Evolutionary conservation across 352 stramenopile genomes (phyloP), one percentile per base, ranked within the genome.

Genomic region (Phytopythium oedochilum): DNA sequence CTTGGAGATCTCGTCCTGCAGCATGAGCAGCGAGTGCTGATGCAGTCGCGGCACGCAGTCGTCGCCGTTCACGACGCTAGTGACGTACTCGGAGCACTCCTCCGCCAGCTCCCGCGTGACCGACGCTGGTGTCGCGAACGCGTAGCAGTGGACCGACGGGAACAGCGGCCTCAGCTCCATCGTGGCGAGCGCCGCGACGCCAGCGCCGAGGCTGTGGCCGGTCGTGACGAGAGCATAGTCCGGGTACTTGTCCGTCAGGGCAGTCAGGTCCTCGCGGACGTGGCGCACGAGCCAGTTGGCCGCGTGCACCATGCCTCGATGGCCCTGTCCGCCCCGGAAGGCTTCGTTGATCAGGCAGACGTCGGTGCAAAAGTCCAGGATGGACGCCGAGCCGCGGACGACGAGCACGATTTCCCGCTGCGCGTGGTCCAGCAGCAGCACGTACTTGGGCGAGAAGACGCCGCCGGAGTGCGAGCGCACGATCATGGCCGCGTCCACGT

Each of bases 341-440:
- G 81, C 69, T 58, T 92, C 83, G 56, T 88, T 89, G 43, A 85
- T 64, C 40, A 94, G 70, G 55, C 79, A 90, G 39, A 94, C 47
- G 36, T 94, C 83, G 2, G 82, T 94, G 54, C 76, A 88, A 50
- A 94, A 94, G 59, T 94, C 83, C 48, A 92, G 57, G 32, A 94
- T 73, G 22, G 79, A 88, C 26, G 83, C 79, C 5, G 79, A 88
- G 35, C 83, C 83, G 12, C 83, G 80, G 26, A 87, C 66, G 20
- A 73, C 76, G 2, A 90, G 60, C 32, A 91, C 61, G 25, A 94
- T 70, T 51, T 91, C 75, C 1, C 55, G 57, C 8, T 67, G 61
- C 17, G 70, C 69, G 57, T 92, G 73, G 50, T 89, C 68, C 9
- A 72, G 64, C 29, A 92, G 45, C 38, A 92, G 59, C 22, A 87